A percentile compares a stretch with the other conserved stretches of the same genome.
These are phyloP conservation scores for Leucoagaricus sp. DNA, from an alignment of 1,284 basidiomycete species.

Conservation along the genomic window DNA sequence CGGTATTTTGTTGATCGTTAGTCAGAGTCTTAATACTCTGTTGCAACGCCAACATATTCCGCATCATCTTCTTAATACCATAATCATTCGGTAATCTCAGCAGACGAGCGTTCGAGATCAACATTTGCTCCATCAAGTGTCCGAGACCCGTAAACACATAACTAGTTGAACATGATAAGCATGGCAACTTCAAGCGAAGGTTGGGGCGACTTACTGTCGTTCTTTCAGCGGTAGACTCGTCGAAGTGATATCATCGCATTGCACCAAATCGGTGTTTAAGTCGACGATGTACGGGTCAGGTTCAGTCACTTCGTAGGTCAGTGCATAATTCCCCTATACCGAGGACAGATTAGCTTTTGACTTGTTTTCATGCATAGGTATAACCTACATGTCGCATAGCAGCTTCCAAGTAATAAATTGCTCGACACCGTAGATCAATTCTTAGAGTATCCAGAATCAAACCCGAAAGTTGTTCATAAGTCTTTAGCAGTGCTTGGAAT, in stretches of 20 bases:
- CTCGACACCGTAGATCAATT: constrained; percentile 86
- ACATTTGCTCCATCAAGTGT: constrained; percentile 82
- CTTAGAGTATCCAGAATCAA: constrained; percentile 89
- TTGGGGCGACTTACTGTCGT: constrained; percentile 53
- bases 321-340: constrained; percentile 78
- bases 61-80: constrained; percentile 87
- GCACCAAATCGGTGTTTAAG: constrained; percentile 80
- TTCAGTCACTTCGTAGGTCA: constrained; percentile 83
- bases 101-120: constrained; percentile 76
- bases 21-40: constrained; percentile 88
- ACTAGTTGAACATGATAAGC: constrained; percentile 35
- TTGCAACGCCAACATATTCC: constrained; percentile 91
- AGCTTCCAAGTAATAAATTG: constrained; percentile 81
- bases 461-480: constrained; percentile 87
- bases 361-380: background rate
- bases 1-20: constrained; percentile 57
- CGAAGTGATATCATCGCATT: constrained; percentile 74
- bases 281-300: constrained; percentile 92
- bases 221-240: constrained; percentile 64
- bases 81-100: constrained; percentile 74
- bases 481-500: constrained; percentile 87
- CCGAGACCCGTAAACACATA: constrained; percentile 90
- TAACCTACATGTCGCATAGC: constrained; percentile 70
- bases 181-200: background rate
- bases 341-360: too few relatives aligned